Percentiles rank a stretch among this genome's conserved stretches.
phyloP scores from a whole-genome alignment of 805 yeast genomes.

The Sugiyamaella qingdaonensis region DNA sequence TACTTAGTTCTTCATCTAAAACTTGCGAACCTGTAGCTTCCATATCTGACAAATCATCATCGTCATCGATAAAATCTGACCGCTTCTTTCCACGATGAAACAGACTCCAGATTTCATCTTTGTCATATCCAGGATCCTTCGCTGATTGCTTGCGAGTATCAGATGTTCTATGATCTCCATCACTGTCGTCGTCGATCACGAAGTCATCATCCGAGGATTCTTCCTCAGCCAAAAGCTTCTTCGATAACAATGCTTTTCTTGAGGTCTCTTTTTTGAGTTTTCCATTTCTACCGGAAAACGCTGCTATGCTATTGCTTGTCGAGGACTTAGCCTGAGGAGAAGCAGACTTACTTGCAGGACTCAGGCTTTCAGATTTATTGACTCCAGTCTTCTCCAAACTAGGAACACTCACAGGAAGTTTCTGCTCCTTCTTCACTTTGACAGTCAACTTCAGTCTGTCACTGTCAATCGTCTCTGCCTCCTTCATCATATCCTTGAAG shows the following conservation, averaged over 20 bases:
- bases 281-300: slow-evolving; percentile 16
- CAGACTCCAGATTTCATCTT: slow-evolving; percentile 87
- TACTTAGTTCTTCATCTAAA: slow-evolving; percentile 71
- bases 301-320: slow-evolving; percentile 44
- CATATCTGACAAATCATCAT: slow-evolving; percentile 59
- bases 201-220: slow-evolving; percentile 42
- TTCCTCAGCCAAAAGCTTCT: slow-evolving; percentile 28
- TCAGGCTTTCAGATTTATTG: neutral
- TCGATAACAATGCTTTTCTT: slow-evolving; percentile 24
- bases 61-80: slow-evolving; percentile 40
- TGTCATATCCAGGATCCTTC: slow-evolving; percentile 52
- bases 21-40: slow-evolving; percentile 93
- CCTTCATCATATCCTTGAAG: slow-evolving; percentile 64
- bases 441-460: slow-evolving; percentile 41
- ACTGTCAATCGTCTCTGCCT: slow-evolving; percentile 58
- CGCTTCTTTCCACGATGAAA: slow-evolving; percentile 64
- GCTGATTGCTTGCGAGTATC: neutral
- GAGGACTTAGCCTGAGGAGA: slow-evolving; percentile 1
- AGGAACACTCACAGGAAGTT: neutral
- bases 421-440: slow-evolving; percentile 29
- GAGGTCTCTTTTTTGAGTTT: slow-evolving; percentile 30
- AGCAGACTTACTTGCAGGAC: neutral
- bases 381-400: neutral
- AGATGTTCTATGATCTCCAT: slow-evolving; percentile 27
- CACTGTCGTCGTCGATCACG: slow-evolving; percentile 52